Percentiles rank a stretch among this genome's conserved stretches.
These are phyloP conservation scores for Metrosideros polymorpha DNA, from an alignment of 441 rosid species.

Conservation along the genomic window DNA sequence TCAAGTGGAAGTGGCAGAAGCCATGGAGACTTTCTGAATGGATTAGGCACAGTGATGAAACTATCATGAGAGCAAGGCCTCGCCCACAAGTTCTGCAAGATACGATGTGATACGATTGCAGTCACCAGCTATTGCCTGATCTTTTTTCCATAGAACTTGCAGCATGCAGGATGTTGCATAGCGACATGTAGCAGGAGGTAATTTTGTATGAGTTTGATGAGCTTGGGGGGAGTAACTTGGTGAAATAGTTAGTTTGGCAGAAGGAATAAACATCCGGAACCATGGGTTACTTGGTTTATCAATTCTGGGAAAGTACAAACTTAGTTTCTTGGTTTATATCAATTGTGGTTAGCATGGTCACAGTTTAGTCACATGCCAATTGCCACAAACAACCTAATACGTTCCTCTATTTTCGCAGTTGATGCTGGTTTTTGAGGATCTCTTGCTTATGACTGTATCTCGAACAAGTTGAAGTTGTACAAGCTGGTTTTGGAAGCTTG, in stretches of 20 bases:
- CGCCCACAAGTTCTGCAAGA: constrained; percentile 42
- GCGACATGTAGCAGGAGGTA: constrained; percentile 31
- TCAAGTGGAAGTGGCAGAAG: constrained; percentile 99
- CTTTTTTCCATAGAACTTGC: constrained; percentile 24
- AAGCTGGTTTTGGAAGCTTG: constrained; percentile 20
- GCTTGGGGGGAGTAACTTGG: not conserved
- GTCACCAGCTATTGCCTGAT: constrained; percentile 12
- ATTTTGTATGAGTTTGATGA: not conserved
- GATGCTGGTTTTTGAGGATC: constrained; percentile 21
- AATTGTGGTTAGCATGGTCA: not conserved
- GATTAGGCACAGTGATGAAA: constrained; percentile 85
- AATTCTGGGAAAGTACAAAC: not conserved
- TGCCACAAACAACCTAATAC: not conserved
- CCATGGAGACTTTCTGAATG: constrained; percentile 97
- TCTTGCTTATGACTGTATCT: constrained; percentile 18
- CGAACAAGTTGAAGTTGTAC: constrained; percentile 18
- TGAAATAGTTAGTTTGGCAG: not conserved
- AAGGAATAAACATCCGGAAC: not conserved
- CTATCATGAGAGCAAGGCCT: constrained; percentile 53
- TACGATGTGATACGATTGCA: constrained; percentile 14
- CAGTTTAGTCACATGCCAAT: not conserved
- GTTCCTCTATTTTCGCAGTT: constrained; percentile 1
- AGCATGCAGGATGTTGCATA: constrained; percentile 5
- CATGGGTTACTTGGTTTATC: too few relatives aligned
- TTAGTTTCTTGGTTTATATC: not conserved